Evolutionary conservation across 2,329 filamentous ascomycete genomes (phyloP).

Genomic region (Aspergillaceae sp.): DNA sequence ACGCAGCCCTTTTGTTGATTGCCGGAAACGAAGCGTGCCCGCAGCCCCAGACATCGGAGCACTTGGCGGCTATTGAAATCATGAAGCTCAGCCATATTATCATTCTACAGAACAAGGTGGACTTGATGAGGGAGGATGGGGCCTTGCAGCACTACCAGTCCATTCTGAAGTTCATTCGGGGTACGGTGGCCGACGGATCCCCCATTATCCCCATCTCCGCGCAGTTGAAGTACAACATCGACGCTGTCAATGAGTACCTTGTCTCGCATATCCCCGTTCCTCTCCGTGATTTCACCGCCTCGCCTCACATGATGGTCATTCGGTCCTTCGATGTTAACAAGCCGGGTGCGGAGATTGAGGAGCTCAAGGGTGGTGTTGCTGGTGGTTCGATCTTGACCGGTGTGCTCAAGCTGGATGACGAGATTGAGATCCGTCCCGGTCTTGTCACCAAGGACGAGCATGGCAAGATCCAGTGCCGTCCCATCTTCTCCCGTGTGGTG

Average conservation of each 20-base stretch:
- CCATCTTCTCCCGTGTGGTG: conserved; percentile 91
- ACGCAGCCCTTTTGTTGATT: conserved; percentile 90
- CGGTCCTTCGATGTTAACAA: conserved; percentile 99
- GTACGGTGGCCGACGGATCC: conserved; percentile 88
- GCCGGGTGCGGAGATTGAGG: conserved; percentile 96
- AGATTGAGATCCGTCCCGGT: conserved; percentile 98
- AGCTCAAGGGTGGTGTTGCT: conserved; percentile 96
- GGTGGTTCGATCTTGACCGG: conserved; percentile 94
- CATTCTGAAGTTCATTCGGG: conserved; percentile 96
- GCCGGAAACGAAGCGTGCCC: conserved; percentile 98
- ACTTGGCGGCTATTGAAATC: conserved; percentile 97
- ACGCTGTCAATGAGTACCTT: conserved; percentile 92
- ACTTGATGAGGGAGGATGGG: conserved; percentile 92
- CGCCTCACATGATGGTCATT: conserved; percentile 98
- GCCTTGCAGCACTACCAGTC: conserved; percentile 92
- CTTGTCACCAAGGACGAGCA: conserved; percentile 92
- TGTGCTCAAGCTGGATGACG: conserved; percentile 92
- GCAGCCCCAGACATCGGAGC: conserved; percentile 96
- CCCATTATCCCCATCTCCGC: conserved; percentile 96
- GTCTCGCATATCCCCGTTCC: conserved; percentile 93
- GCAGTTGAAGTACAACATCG: conserved; percentile 99
- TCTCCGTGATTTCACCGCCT: conserved; percentile 77
- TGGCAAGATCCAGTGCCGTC: conserved; percentile 90
- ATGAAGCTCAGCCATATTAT: conserved; percentile 99
- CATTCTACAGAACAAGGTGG: conserved; percentile 99